phyloP scores from a whole-genome alignment of 2,329 filamentous ascomycete genomes.

The Anisogramma anomala region DNA sequence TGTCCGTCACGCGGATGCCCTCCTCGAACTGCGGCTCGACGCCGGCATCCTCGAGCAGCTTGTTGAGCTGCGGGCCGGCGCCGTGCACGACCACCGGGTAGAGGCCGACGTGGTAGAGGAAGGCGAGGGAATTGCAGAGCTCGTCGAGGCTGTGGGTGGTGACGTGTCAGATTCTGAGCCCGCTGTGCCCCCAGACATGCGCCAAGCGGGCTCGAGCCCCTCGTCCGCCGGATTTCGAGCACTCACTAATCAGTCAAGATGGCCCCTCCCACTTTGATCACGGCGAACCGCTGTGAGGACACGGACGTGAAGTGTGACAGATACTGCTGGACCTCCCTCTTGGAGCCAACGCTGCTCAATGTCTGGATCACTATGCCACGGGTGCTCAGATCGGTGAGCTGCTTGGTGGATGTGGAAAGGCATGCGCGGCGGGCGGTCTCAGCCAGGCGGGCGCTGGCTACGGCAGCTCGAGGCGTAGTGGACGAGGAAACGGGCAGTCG shows the following conservation, averaged over 20 bases:
- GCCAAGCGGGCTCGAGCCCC: neutral
- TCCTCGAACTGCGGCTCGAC: constrained; percentile 95
- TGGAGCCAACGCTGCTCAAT: constrained; percentile 89
- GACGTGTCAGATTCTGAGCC: constrained; percentile 7
- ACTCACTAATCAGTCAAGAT: constrained; percentile 73
- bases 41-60: constrained; percentile 75
- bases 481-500: constrained; percentile 18
- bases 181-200: neutral
- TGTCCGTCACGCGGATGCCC: constrained; percentile 89
- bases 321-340: constrained; percentile 94
- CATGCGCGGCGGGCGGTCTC: constrained; percentile 18
- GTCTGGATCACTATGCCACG: constrained; percentile 78
- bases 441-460: constrained; percentile 15
- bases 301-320: constrained; percentile 95
- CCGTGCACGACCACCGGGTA: constrained; percentile 95
- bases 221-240: neutral
- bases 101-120: constrained; percentile 87
- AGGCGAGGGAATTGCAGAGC: constrained; percentile 76
- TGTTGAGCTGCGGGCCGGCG: constrained; percentile 89
- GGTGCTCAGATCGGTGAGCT: constrained; percentile 45
- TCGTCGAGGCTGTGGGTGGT: constrained; percentile 51
- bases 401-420: constrained; percentile 24
- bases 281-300: constrained; percentile 91
- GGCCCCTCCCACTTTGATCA: constrained; percentile 95
- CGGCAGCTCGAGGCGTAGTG: constrained; percentile 1